Percentiles rank a stretch among this genome's conserved stretches.
Evolutionary conservation across 2,329 filamentous ascomycete species (phyloP).

Genomic region (Alternaria panax): DNA sequence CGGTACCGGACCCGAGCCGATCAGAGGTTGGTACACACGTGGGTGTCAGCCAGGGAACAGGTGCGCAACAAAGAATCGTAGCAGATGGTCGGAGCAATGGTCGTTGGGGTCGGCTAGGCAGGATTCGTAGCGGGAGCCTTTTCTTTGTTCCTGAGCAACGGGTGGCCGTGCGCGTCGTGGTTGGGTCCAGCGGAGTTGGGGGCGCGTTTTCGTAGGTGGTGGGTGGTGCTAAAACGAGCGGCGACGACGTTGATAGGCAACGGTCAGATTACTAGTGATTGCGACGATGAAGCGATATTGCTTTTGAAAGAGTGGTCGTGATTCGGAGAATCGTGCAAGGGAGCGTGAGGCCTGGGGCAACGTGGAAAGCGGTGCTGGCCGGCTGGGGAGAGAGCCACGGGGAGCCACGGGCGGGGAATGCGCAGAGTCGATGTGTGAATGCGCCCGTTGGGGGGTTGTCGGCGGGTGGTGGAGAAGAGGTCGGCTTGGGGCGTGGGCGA

Average conservation of each 20-base stretch:
- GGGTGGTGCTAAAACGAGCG: constrained; percentile 33
- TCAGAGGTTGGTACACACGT: constrained; percentile 24
- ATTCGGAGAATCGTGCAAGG: constrained; percentile 47
- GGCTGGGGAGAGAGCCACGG: constrained; percentile 23
- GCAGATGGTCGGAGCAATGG: constrained; percentile 7
- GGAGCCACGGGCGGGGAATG: constrained; percentile 44
- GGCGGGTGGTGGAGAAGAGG: constrained; percentile 32
- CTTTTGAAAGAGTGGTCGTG: constrained; percentile 43
- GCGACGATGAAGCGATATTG: constrained; percentile 22
- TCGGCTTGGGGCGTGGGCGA: constrained; percentile 23
- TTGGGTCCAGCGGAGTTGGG: constrained; percentile 19
- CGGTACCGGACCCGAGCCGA: constrained; percentile 25
- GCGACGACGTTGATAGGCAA: constrained; percentile 30
- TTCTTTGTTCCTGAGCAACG: constrained; percentile 35
- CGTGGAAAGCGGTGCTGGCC: constrained; percentile 23
- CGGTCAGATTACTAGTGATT: constrained; percentile 27
- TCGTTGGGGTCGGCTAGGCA: constrained; percentile 3
- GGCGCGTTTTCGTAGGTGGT: constrained; percentile 12
- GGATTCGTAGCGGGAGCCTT: constrained; percentile 15
- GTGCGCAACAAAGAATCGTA: constrained; percentile 25
- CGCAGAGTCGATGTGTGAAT: constrained; percentile 40
- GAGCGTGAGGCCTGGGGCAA: constrained; percentile 43
- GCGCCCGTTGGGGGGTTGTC: constrained; percentile 49
- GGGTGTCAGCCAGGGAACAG: constrained; percentile 24
- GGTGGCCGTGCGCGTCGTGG: constrained; percentile 34